A percentile compares a stretch with the other conserved stretches of the same genome.
These are phyloP conservation scores for Anthracocystis walkeri DNA, from an alignment of 1,284 basidiomycete species.

Conservation along the genomic window DNA sequence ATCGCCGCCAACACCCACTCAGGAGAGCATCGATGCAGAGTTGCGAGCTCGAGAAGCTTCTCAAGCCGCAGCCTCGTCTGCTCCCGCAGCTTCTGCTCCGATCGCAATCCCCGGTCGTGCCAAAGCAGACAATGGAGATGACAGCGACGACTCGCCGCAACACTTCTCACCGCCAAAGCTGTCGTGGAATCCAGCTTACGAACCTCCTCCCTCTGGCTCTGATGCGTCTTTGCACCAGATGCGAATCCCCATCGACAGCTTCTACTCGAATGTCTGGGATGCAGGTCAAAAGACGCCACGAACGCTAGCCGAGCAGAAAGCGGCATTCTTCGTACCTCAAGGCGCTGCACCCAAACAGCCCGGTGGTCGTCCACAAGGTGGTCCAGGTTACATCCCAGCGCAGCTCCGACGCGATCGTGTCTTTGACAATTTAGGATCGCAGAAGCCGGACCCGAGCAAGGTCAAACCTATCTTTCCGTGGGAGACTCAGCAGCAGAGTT, in stretches of 20 bases:
- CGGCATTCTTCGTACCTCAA: conserved; percentile 74
- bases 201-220: conserved; percentile 70
- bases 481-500: conserved; percentile 76
- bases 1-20: conserved; percentile 49
- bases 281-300: conserved; percentile 49
- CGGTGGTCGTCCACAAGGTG: conserved; percentile 29
- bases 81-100: conserved; percentile 9
- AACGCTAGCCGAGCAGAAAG: conserved; percentile 48
- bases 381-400: conserved; percentile 71
- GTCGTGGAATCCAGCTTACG: conserved; percentile 72
- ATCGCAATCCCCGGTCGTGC: conserved; percentile 16
- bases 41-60: conserved; percentile 5
- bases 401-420: conserved; percentile 75
- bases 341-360: conserved; percentile 3
- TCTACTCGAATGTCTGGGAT: conserved; percentile 73
- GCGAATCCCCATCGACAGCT: conserved; percentile 70
- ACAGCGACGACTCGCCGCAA: conserved; percentile 30
- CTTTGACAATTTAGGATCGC: conserved; percentile 71
- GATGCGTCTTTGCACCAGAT: conserved; percentile 70
- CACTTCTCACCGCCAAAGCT: conserved; percentile 63
- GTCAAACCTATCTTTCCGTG: conserved; percentile 90
- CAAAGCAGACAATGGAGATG: conserved; percentile 2
- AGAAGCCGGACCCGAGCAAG: conserved; percentile 78
- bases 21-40: conserved; percentile 36
- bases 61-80: conserved; percentile 6